A percentile compares a stretch with the other conserved stretches of the same genome.
These are phyloP conservation scores for Cladosporium colombiae DNA, from an alignment of 2,329 filamentous ascomycete genomes.

Conservation along the genomic window DNA sequence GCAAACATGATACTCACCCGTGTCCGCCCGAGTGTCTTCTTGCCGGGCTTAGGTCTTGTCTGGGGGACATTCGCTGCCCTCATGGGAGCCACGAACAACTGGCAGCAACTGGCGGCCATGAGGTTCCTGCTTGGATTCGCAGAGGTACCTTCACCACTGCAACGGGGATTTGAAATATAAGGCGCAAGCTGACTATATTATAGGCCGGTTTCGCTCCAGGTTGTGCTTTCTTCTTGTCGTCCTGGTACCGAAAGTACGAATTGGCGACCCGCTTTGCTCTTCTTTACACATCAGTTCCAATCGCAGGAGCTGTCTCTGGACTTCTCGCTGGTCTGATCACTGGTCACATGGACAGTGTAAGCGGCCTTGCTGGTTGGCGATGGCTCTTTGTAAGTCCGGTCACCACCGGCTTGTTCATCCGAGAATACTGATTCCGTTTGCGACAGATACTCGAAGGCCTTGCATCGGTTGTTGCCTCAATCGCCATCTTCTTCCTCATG, in stretches of 20 bases:
- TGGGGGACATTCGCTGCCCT: constrained; percentile 65
- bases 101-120: constrained; percentile 55
- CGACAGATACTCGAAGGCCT: constrained; percentile 15
- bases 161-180: background rate
- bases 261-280: constrained; percentile 50
- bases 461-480: background rate
- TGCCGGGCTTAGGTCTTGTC: constrained; percentile 44
- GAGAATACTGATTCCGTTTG: background rate
- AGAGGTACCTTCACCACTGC: constrained; percentile 32
- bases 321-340: constrained; percentile 63
- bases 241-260: constrained; percentile 43
- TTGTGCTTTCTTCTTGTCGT: constrained; percentile 70
- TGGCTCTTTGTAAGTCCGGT: constrained; percentile 43
- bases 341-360: constrained; percentile 59
- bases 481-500: constrained; percentile 10
- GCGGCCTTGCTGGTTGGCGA: constrained; percentile 60
- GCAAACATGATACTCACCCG: constrained; percentile 70
- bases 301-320: constrained; percentile 54
- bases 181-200: constrained; percentile 43
- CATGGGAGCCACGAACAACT: constrained; percentile 63
- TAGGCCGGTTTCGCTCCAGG: constrained; percentile 57
- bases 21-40: constrained; percentile 52
- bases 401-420: background rate
- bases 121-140: constrained; percentile 60
- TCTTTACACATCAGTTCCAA: constrained; percentile 53